Evolutionary conservation across 2,329 filamentous ascomycete species (phyloP), one percentile per base, ranked within the genome.

Genomic region (Diaporthe sp.): DNA sequence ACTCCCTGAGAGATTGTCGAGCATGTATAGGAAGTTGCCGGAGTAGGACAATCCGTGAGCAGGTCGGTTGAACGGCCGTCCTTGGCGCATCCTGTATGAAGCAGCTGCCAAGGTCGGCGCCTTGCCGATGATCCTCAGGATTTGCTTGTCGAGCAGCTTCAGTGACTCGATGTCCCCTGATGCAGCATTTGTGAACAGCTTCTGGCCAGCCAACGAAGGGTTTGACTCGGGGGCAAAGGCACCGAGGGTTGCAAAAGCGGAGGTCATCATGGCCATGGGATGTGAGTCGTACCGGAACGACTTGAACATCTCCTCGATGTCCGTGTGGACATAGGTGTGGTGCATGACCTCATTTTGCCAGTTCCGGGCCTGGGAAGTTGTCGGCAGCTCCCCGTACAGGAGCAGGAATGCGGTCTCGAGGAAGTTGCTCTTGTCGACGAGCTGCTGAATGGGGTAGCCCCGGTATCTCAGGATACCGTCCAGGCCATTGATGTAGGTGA

Each of bases 11-110:
- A 89, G 83, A 74, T 89, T 81, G 75, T 90, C 88, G 69, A 90
- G 86, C 80, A 91, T 86, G 70, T 87, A 87, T 13, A 92, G 82
- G 74, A 91, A 85, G 79, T 91, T 91, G 74, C 88, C 89, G 0
- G 88, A 86, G 82, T 89, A 90, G 0, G 84, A 86, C n/a, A 87
- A 82, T 2, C 87, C 85, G 42, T 84, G 81, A 0, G 86, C 85
- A 0, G 88, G 87, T 0, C 85, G 83, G 79, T 88, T 89, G 81
- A 90, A 89, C 0, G 87, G 84, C 0, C 86, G 82, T n/a, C 87
- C 87, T 76, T 87, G 86, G 39, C 87, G 85, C 83, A 90, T 89
- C 76, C 88, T 85, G 83, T 89, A 89, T 1, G 87, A 85, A 3
- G 87, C 86, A 0, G 88, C 88, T 4, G 86, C 87, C 6, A 89